Evolutionary conservation across 768 basidiomycete genomes (phyloP), one percentile per base, ranked within the genome.

Genomic region (Phlegmacium glaucopus): DNA sequence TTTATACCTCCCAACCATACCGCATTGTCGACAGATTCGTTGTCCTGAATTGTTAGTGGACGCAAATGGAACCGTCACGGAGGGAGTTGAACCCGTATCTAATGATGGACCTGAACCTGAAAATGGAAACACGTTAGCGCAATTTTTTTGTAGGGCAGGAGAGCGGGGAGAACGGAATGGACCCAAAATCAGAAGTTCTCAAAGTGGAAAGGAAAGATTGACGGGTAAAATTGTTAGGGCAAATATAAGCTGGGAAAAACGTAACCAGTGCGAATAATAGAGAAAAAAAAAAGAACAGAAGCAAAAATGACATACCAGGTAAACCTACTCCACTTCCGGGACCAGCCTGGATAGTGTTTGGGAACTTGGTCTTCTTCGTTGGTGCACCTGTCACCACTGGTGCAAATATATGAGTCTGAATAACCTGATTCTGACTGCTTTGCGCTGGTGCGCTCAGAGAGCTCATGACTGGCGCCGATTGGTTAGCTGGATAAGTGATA

Each of bases 21-120:
- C 85, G 55, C 88, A 90, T 57, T 87, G 85, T 6, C 87, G 71
- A 61, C 88, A 90, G 40, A 86, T 87, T 17, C 87, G 71, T 59
- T 89, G 87, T 0, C 88, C 88, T 42, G 76, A 70, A 1, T 74
- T 69, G 57, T 87, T 87, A 0, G 71, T 72, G 1, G 77, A 53
- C 1, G 77, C 72, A 55, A 64, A 80, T 4, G 66, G 57, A 10
- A 51, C 4, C 63, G 57, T 13, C 60, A 58, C n/a, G 48, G 58
- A n/a, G 53, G 53, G 47, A 9, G 43, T 38, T 39, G 57, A 50
- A 45, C 56, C 50, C 44, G 61, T 45, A 44, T 59, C 54, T 16
- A 48, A 36, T 27, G 47, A 44, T n/a, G 30, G 27, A 16, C 12
- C 39, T 22, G 47, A 49, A 32, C 42, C 48, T 49, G 30, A 29